Conservation (phyloP, 2,329 filamentous ascomycete species). For the Sporothrix mexicana region DNA sequence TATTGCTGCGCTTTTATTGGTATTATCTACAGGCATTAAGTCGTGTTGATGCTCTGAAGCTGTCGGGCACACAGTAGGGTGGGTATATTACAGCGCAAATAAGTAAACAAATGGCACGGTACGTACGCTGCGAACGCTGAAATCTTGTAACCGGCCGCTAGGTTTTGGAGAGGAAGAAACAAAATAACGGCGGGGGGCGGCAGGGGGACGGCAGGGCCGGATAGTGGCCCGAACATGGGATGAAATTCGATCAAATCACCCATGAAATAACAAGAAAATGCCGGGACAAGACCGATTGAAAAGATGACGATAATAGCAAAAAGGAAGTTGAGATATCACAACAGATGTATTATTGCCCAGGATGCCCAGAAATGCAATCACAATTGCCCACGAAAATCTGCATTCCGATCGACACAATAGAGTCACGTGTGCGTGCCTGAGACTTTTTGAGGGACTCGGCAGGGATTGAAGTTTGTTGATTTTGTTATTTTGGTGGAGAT, state of each 20-base stretch:
- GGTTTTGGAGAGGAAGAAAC: neutral
- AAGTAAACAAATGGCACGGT: conserved; percentile 21
- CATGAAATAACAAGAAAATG: neutral
- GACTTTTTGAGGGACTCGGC: neutral
- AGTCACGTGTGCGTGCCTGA: conserved; percentile 19
- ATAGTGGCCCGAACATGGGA: conserved; percentile 20
- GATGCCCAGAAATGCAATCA: conserved; percentile 24
- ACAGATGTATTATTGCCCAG: neutral
- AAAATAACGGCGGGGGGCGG: neutral
- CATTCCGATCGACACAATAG: neutral
- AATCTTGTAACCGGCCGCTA: neutral
- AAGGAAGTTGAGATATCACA: neutral
- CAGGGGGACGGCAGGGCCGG: conserved; percentile 16
- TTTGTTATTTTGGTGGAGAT: conserved; percentile 20
- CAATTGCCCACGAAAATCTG: neutral
- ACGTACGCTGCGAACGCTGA: neutral
- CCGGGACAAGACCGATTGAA: neutral
- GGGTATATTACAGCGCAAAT: conserved; percentile 16
- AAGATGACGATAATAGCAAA: neutral
- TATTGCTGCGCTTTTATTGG: neutral
- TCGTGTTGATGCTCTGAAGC: no score
- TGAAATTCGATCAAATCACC: neutral
- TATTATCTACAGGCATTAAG: no score
- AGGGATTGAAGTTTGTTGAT: neutral
- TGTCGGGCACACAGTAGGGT: neutral